Conservation (phyloP, 306 rosid genomes). For the Trichosanthes truncata region DNA sequence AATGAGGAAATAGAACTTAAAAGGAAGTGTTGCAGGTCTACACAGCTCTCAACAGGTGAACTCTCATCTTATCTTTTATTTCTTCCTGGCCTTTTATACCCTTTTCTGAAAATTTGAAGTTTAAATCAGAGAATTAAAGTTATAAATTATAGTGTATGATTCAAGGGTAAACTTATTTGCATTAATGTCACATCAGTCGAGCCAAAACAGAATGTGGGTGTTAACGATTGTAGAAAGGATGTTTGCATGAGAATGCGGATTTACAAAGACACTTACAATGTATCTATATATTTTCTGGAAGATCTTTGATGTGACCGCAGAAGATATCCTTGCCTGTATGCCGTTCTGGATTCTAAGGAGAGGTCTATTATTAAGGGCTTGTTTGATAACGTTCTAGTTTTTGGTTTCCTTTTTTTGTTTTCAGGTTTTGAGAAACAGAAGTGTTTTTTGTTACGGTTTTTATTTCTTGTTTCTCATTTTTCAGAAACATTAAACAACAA, state of each 20-base stretch:
- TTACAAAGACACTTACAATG: neutral
- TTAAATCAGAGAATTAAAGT: neutral
- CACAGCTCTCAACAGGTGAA: neutral
- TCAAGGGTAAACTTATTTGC: neutral
- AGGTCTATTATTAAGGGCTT: too few relatives aligned
- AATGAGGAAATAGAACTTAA: too few relatives aligned
- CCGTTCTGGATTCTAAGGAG: too few relatives aligned
- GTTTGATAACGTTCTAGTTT: too few relatives aligned
- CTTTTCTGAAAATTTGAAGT: neutral
- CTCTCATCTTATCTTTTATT: neutral
- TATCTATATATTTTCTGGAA: neutral
- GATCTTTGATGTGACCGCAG: neutral
- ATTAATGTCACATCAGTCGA: neutral
- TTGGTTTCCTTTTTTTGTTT: too few relatives aligned
- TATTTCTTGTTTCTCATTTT: too few relatives aligned
- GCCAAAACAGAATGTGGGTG: neutral
- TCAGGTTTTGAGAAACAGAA: too few relatives aligned
- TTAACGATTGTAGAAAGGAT: neutral
- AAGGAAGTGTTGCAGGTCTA: neutral
- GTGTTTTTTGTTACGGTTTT: too few relatives aligned
- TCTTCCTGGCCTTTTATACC: neutral
- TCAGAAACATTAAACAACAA: too few relatives aligned
- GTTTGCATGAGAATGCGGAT: neutral
- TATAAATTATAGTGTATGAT: neutral
- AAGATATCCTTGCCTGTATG: too few relatives aligned